phyloP scores from a whole-genome alignment of 257 asterid genomes.

The Ilex asprella region DNA sequence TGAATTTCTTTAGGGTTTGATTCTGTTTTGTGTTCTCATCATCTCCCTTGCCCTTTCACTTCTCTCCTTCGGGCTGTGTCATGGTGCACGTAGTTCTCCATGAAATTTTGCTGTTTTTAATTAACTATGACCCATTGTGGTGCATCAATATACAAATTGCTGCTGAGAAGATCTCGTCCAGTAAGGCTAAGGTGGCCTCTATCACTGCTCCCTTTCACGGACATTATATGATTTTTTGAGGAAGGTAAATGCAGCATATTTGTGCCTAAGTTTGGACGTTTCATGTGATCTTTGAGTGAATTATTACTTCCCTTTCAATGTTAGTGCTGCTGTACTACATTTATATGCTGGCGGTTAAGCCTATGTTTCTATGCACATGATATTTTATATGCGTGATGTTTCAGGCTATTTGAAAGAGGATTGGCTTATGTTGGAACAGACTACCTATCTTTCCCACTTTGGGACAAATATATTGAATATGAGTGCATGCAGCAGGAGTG shows the following conservation, averaged over 20 bases:
- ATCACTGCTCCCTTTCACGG: slow-evolving; percentile 57
- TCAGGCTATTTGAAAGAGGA: slow-evolving; percentile 96
- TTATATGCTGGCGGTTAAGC: slow-evolving; percentile 20
- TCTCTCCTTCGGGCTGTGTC: slow-evolving; percentile 47
- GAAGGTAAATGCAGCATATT: slow-evolving; percentile 74
- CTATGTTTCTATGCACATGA: slow-evolving; percentile 15
- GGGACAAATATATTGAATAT: slow-evolving; percentile 95
- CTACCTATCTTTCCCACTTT: slow-evolving; percentile 83
- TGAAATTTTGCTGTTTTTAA: slow-evolving; percentile 43
- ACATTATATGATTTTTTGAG: slow-evolving; percentile 74
- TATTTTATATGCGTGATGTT: slow-evolving; percentile 20
- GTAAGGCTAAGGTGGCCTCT: slow-evolving; percentile 74
- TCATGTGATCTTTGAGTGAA: slow-evolving; percentile 56
- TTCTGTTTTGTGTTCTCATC: slow-evolving; percentile 36
- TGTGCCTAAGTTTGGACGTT: slow-evolving; percentile 38
- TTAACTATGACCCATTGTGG: slow-evolving; percentile 76
- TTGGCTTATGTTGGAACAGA: slow-evolving; percentile 92
- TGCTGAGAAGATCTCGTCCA: slow-evolving; percentile 69
- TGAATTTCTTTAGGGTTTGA: slow-evolving; percentile 31
- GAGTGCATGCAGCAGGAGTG: slow-evolving; percentile 85
- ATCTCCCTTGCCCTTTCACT: slow-evolving; percentile 35
- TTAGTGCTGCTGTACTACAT: slow-evolving; percentile 27
- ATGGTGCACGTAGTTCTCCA: slow-evolving; percentile 56
- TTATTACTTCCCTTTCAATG: slow-evolving; percentile 32
- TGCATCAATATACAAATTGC: slow-evolving; percentile 69